These are phyloP conservation scores for Cryphonectria nitschkei DNA, from an alignment of 2,329 filamentous ascomycete genomes.

Conservation along the genomic window DNA sequence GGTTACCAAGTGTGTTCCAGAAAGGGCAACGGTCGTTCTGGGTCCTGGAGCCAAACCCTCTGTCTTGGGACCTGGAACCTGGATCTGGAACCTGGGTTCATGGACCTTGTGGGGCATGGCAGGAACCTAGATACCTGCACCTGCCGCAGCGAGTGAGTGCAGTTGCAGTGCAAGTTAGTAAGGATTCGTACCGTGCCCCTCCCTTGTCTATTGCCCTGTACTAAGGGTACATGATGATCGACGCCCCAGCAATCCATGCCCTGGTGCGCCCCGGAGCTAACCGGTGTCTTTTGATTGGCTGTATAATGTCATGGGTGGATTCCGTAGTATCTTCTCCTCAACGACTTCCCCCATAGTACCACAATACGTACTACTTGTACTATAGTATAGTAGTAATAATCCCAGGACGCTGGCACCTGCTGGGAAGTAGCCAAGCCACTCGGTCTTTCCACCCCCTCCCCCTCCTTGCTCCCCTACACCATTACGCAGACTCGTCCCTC, in stretches of 20 bases:
- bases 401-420: conserved; percentile 1
- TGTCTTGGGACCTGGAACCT: background rate
- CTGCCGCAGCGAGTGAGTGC: background rate
- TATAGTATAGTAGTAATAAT: background rate
- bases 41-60: background rate
- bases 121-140: background rate
- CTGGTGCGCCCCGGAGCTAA: conserved; percentile 12
- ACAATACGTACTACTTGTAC: background rate
- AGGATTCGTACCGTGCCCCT: background rate
- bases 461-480: background rate
- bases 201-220: background rate
- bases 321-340: background rate
- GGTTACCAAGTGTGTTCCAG: conserved; percentile 4
- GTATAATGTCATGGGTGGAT: background rate
- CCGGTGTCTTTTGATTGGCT: conserved; percentile 10
- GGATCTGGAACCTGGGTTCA: background rate
- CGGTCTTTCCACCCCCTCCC: background rate
- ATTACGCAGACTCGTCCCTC: background rate
- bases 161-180: background rate
- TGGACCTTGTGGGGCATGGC: background rate
- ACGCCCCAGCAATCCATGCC: background rate
- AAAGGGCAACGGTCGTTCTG: conserved; percentile 7
- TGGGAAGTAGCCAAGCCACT: background rate
- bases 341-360: background rate
- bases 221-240: background rate